These are phyloP conservation scores for Clarireedia hainanense DNA, from an alignment of 2,329 filamentous ascomycete species.

Conservation along the genomic window DNA sequence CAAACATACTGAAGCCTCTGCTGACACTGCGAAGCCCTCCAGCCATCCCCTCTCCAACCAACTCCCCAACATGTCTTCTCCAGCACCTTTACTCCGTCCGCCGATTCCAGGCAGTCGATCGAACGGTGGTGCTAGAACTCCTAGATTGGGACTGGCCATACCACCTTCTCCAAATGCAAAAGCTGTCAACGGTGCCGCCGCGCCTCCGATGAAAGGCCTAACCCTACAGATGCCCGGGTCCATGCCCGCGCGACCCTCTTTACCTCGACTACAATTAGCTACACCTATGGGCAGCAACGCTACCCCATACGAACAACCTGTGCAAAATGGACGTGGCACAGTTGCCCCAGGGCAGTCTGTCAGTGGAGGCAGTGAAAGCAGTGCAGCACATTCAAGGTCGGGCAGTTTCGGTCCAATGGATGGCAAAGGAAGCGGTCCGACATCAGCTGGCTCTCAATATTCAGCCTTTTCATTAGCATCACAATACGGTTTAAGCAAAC, in stretches of 20 bases:
- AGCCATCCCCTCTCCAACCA: conserved; percentile 13
- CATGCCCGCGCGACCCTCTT: conserved; percentile 40
- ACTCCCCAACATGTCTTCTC: conserved; percentile 29
- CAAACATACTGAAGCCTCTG: conserved; percentile 9
- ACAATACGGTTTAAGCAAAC: conserved; percentile 60
- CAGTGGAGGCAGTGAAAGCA: conserved; percentile 72
- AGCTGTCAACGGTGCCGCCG: conserved; percentile 44
- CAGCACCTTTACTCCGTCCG: conserved; percentile 30
- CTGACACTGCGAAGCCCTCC: conserved; percentile 19
- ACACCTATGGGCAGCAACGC: conserved; percentile 80
- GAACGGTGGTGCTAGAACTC: conserved; percentile 24
- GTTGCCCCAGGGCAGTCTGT: conserved; percentile 56
- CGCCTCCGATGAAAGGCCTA: conserved; percentile 13
- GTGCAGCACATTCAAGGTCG: conserved; percentile 69
- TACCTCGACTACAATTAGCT: conserved; percentile 75
- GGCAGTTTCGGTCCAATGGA: conserved; percentile 77
- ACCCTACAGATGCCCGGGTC: conserved; percentile 27
- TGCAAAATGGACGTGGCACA: conserved; percentile 29
- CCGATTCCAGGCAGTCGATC: conserved; percentile 29
- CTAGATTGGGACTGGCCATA: conserved; percentile 72
- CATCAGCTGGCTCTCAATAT: conserved; percentile 80
- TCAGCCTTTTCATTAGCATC: conserved; percentile 75
- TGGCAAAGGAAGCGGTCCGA: conserved; percentile 69
- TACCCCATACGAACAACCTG: conserved; percentile 60
- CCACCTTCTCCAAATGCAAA: conserved; percentile 79